These are phyloP conservation scores for Pistacia vera DNA, from an alignment of 345 rosid genomes.

Conservation along the genomic window DNA sequence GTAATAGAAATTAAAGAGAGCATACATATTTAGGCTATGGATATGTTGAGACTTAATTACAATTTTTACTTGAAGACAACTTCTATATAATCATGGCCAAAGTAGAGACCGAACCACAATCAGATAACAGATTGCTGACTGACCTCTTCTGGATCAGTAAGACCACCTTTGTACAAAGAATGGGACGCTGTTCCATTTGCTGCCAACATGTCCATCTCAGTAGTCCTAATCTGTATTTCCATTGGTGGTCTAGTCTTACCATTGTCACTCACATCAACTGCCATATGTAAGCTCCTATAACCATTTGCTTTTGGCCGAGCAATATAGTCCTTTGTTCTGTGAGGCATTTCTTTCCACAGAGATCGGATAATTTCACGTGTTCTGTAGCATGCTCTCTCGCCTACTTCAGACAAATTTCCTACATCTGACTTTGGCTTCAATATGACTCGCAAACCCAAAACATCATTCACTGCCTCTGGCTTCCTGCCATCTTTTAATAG, in stretches of 20 bases:
- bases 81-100: not conserved
- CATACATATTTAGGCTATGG: not conserved
- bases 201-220: conserved; percentile 81
- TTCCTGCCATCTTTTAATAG: conserved; percentile 83
- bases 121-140: conserved; percentile 31
- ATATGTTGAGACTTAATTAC: not conserved
- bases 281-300: conserved; percentile 91
- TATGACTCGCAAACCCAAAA: conserved; percentile 81
- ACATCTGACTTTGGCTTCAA: conserved; percentile 51
- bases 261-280: conserved; percentile 77
- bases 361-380: conserved; percentile 58
- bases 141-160: conserved; percentile 90
- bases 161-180: conserved; percentile 85
- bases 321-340: conserved; percentile 85
- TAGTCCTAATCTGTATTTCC: conserved; percentile 92
- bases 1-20: not conserved
- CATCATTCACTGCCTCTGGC: conserved; percentile 83
- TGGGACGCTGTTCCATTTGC: conserved; percentile 88
- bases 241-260: conserved; percentile 64
- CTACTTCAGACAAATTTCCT: conserved; percentile 32
- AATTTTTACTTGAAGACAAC: not conserved
- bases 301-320: conserved; percentile 82
- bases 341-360: conserved; percentile 83
- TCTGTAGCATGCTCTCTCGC: conserved; percentile 74
- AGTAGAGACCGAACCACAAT: not conserved